Evolutionary conservation across 148 eudicot genomes (phyloP).

Genomic region (Rhododendron molle): DNA sequence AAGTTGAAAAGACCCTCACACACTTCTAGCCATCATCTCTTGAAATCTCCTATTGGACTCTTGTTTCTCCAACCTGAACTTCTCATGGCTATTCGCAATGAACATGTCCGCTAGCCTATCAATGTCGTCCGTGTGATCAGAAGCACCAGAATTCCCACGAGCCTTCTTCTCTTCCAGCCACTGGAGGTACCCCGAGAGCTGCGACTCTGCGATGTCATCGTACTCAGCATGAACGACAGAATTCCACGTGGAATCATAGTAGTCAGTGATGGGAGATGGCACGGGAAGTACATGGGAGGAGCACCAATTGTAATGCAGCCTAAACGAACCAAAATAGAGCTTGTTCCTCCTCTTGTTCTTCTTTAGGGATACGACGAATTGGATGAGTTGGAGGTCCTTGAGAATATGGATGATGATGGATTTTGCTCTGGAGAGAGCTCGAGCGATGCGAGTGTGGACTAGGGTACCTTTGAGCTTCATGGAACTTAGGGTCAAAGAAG

Average conservation of each 20-base stretch:
- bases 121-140: constrained; percentile 43
- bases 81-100: constrained; percentile 87
- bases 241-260: constrained; percentile 82
- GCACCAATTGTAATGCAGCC: constrained; percentile 90
- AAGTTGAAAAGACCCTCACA: constrained; percentile 23
- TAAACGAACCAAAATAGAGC: constrained; percentile 69
- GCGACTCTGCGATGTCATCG: constrained; percentile 17
- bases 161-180: constrained; percentile 65
- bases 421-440: constrained; percentile 70
- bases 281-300: constrained; percentile 69
- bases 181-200: constrained; percentile 80
- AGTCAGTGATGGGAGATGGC: constrained; percentile 1
- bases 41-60: constrained; percentile 91
- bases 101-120: constrained; percentile 87
- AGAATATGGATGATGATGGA: constrained; percentile 50
- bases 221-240: constrained; percentile 24
- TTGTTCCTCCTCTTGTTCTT: constrained; percentile 53
- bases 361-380: constrained; percentile 23
- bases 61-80: constrained; percentile 85
- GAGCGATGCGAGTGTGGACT: constrained; percentile 50
- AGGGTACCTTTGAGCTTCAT: constrained; percentile 60
- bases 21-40: constrained; percentile 93
- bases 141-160: constrained; percentile 8
- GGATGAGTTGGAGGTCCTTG: constrained; percentile 41
- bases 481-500: constrained; percentile 30